Evolutionary conservation across 495 filamentous ascomycete species (phyloP), one percentile per base, ranked within the genome.

Genomic region (Friedmanniomyces endolithicus): DNA sequence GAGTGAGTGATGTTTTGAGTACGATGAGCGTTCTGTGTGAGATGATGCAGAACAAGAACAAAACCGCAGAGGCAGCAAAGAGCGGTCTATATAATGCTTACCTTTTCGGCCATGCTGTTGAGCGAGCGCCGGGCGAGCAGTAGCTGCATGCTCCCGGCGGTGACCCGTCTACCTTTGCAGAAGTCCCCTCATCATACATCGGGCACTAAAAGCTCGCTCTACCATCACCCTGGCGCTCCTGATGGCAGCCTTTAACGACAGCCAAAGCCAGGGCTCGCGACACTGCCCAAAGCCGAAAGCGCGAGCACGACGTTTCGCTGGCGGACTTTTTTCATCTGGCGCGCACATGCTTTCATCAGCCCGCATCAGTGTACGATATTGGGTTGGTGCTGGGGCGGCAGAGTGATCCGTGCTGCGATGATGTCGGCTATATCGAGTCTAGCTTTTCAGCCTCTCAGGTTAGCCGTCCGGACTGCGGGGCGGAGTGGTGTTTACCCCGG

Each of bases 21-120:
- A 9, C 16, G 51, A n/a, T 19, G 24, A 22, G 6, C 16, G 29
- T 24, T 2, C n/a, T 31, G 47, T 6, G 11, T 11, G 16, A 19
- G 47, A 34, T 50, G 44, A 23, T 22, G 39, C 16, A n/a, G 44
- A 19, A 23, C 4, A 33, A 19, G 47, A 35, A n/a, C 11, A 17
- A 31, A 12, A 12, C 24, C 11, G 11, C 7, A 50, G 29, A 35
- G n/a, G 16, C 17, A 31, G 47, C 12, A 50, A 52, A 41, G 49
- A 52, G 49, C 49, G 49, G 49, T 52, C 49, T 52, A 52, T 52
- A 52, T 52, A 52, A 41, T 27, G 47, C 49, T 41, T 52, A 52
- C 49, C 49, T 17, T 50, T 52, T 31, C 49, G 49, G 31, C 35
- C 19, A 29, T 27, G 31, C 12, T 39, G 49, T 39, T 39, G 44